A percentile compares a stretch with the other conserved stretches of the same genome.
Evolutionary conservation across 768 basidiomycete species (phyloP).

Genomic region (Leucocoprinus leucothites): DNA sequence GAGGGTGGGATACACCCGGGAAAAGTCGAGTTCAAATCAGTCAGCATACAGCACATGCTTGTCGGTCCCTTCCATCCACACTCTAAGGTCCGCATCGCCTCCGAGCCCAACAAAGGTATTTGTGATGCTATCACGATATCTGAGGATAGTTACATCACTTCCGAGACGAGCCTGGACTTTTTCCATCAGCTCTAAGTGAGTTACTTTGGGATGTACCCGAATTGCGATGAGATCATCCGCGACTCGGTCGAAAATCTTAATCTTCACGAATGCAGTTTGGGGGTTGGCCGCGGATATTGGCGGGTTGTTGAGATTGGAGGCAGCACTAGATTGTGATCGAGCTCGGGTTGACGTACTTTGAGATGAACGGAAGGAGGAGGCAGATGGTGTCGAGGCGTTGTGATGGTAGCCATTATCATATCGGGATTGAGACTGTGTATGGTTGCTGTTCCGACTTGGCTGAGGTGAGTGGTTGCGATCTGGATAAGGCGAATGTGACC

Average conservation of each 20-base stretch:
- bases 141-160: conserved; percentile 59
- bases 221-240: conserved; percentile 97
- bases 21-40: conserved; percentile 27
- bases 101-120: conserved; percentile 63
- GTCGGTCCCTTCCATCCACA: conserved; percentile 77
- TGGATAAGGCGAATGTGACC: conserved; percentile 34
- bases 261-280: conserved; percentile 91
- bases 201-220: conserved; percentile 90
- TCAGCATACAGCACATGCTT: conserved; percentile 84
- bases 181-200: conserved; percentile 81
- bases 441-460: conserved; percentile 23
- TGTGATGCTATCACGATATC: conserved; percentile 72
- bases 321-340: conserved; percentile 54
- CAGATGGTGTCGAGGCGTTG: conserved; percentile 37
- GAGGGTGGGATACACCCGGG: not conserved
- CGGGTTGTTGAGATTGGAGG: conserved; percentile 57
- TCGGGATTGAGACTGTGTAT: conserved; percentile 22
- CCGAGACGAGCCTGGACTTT: conserved; percentile 90
- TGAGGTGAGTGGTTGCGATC: conserved; percentile 31
- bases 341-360: conserved; percentile 51
- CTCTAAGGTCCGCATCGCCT: conserved; percentile 58
- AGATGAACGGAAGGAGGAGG: conserved; percentile 50
- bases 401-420: conserved; percentile 28
- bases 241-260: conserved; percentile 94
- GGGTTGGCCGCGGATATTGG: conserved; percentile 76